phyloP scores from a whole-genome alignment of 2,329 filamentous ascomycete species.

The Diaporthe nobilis region DNA sequence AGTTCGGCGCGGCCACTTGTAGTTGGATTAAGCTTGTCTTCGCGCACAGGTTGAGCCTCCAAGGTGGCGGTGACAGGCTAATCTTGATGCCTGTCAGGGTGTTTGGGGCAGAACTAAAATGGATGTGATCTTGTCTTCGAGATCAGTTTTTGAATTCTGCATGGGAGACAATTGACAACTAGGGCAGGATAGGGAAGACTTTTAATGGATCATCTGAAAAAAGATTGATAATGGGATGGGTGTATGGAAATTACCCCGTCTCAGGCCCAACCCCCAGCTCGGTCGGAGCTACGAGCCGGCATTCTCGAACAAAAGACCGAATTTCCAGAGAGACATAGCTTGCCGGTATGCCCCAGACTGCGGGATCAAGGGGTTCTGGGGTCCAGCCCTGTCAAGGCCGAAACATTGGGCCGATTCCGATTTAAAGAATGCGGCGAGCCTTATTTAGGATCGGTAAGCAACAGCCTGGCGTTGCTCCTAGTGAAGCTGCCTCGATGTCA shows the following conservation, averaged over 20 bases:
- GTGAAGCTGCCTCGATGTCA: neutral
- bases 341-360: neutral
- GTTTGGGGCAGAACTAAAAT: neutral
- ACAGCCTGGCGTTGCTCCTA: neutral
- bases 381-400: slow-evolving; percentile 2
- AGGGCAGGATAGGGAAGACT: neutral
- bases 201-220: slow-evolving; percentile 2
- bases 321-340: neutral
- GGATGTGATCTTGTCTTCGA: neutral
- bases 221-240: slow-evolving; percentile 9
- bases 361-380: neutral
- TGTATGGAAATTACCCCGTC: slow-evolving; percentile 18
- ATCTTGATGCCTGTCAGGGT: neutral
- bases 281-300: slow-evolving; percentile 24
- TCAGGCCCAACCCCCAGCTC: slow-evolving; percentile 1
- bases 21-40: slow-evolving; percentile 18
- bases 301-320: neutral
- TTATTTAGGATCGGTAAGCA: neutral
- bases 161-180: neutral
- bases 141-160: neutral
- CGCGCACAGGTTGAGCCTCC: neutral
- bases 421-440: neutral
- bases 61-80: neutral
- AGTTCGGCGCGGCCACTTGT: neutral
- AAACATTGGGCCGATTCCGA: slow-evolving; percentile 8